These are phyloP conservation scores for Plasmodium berghei DNA, from an alignment of 169 alveolate species.

Conservation along the genomic window DNA sequence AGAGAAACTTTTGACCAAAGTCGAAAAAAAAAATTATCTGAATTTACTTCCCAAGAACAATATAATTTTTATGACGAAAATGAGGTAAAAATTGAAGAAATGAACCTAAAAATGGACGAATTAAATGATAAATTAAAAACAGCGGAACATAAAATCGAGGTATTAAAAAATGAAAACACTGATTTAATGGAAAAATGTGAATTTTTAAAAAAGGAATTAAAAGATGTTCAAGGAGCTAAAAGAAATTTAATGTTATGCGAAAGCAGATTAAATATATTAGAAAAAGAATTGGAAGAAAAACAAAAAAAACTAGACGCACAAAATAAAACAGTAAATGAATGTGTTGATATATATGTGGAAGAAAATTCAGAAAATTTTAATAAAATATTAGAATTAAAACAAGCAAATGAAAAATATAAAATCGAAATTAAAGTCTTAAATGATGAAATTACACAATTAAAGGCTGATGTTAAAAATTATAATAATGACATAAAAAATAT, in stretches of 20 bases:
- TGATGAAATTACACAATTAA: slow-evolving; percentile 65
- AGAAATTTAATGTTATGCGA: slow-evolving; percentile 69
- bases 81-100: slow-evolving; percentile 70
- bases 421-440: slow-evolving; percentile 46
- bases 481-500: slow-evolving; percentile 61
- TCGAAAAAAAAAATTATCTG: slow-evolving; percentile 27
- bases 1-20: slow-evolving; percentile 12
- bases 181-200: slow-evolving; percentile 63
- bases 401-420: slow-evolving; percentile 56
- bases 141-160: slow-evolving; percentile 21
- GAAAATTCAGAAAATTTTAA: slow-evolving; percentile 72
- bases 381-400: slow-evolving; percentile 68
- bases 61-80: slow-evolving; percentile 72
- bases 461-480: slow-evolving; percentile 15
- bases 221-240: slow-evolving; percentile 59
- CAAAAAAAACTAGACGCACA: slow-evolving; percentile 65
- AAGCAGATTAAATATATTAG: slow-evolving; percentile 57
- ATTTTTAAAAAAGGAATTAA: slow-evolving; percentile 59
- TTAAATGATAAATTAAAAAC: slow-evolving; percentile 44
- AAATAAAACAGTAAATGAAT: slow-evolving; percentile 61
- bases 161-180: slow-evolving; percentile 45
- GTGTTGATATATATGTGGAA: slow-evolving; percentile 73
- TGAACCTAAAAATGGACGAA: slow-evolving; percentile 62
- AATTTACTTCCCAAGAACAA: slow-evolving; percentile 11
- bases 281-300: slow-evolving; percentile 69